Percentiles rank a stretch among this genome's conserved stretches.
phyloP scores from a whole-genome alignment of 192 early-diverging fungal species.

The Geranomyces variabilis region DNA sequence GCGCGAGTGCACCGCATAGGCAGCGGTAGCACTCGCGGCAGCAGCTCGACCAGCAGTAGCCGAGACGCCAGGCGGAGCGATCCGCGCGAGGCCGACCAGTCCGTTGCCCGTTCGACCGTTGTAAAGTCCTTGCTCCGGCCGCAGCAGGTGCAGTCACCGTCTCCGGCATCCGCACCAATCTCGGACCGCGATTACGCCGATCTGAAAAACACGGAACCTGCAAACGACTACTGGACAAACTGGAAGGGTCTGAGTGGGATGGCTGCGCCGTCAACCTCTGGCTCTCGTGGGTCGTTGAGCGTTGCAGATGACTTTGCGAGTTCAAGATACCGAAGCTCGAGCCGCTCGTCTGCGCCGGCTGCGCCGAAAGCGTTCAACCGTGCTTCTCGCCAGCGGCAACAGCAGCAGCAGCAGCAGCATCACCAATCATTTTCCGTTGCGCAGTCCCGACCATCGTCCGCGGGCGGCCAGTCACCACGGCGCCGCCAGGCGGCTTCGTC shows the following conservation, averaged over 20 bases:
- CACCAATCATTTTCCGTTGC: no score
- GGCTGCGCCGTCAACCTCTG: not conserved
- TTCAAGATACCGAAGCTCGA: not conserved
- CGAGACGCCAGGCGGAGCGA: no score
- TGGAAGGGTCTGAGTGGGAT: constrained; percentile 5
- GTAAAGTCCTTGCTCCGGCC: constrained; percentile 4
- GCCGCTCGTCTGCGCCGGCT: not conserved
- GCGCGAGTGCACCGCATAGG: constrained; percentile 11
- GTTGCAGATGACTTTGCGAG: not conserved
- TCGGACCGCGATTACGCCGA: not conserved
- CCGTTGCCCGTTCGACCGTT: constrained; percentile 8
- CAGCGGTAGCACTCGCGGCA: not conserved
- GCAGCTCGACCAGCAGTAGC: not conserved
- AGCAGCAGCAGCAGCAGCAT: not conserved
- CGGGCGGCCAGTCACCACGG: not conserved
- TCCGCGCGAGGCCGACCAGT: not conserved
- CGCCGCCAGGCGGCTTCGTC: not conserved
- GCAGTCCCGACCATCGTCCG: not conserved
- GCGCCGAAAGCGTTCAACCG: constrained; percentile 15
- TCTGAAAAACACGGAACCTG: not conserved
- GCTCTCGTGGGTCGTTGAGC: not conserved
- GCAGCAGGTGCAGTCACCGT: not conserved
- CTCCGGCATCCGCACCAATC: not conserved
- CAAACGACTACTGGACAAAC: constrained; percentile 12
- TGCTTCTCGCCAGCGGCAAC: not conserved